Evolutionary conservation across 306 rosid genomes (phyloP).

Genomic region (Delonix regia): DNA sequence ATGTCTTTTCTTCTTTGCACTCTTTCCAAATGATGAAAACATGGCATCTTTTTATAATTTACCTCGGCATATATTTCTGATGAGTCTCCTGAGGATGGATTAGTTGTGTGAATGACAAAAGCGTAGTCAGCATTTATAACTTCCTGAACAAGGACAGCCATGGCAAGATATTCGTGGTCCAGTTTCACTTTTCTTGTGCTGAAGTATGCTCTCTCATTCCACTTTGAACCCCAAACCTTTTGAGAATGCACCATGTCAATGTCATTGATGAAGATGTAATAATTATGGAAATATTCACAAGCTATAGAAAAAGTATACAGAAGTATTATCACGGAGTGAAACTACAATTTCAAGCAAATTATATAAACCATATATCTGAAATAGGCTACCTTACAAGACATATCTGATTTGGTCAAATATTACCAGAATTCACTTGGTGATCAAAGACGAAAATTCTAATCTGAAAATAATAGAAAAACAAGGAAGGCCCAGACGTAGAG

Average conservation of each 20-base stretch:
- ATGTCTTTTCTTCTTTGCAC: constrained; percentile 22
- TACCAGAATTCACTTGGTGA: constrained; percentile 14
- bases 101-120: constrained; percentile 95
- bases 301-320: constrained; percentile 7
- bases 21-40: neutral
- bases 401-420: neutral
- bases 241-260: constrained; percentile 36
- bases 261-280: constrained; percentile 21
- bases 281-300: constrained; percentile 13
- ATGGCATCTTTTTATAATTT: constrained; percentile 29
- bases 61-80: constrained; percentile 99
- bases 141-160: constrained; percentile 99
- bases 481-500: constrained; percentile 9
- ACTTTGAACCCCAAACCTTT: constrained; percentile 99
- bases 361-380: constrained; percentile 14
- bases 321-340: constrained; percentile 5
- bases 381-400: constrained; percentile 15
- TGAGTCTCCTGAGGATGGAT: constrained; percentile 95
- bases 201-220: constrained; percentile 99
- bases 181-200: constrained; percentile 94
- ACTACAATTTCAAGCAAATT: constrained; percentile 27
- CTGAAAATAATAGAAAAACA: constrained; percentile 2
- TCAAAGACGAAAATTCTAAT: neutral
- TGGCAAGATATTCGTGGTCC: constrained; percentile 88
- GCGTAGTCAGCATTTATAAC: constrained; percentile 96